Conservation (phyloP, 192 early-diverging fungal genomes). For the Podochytrium sp. region DNA sequence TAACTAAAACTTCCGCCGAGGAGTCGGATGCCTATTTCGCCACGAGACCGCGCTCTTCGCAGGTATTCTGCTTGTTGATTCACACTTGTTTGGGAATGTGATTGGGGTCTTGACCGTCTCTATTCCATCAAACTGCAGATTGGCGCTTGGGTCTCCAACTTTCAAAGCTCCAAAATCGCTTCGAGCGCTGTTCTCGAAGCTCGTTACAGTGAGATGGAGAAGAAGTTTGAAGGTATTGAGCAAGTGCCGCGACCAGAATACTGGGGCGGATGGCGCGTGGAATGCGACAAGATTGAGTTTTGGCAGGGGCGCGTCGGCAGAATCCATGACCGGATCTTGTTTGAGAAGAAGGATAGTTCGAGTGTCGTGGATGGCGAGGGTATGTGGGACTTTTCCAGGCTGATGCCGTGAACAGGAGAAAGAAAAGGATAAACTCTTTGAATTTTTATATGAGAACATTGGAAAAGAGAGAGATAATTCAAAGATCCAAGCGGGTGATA, state of each 20-base stretch:
- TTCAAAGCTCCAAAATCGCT: constrained; percentile 25
- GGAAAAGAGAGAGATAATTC: too few relatives aligned
- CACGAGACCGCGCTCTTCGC: constrained; percentile 39
- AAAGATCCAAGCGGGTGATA: too few relatives aligned
- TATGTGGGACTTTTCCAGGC: not conserved
- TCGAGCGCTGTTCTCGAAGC: constrained; percentile 42
- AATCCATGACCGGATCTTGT: constrained; percentile 24
- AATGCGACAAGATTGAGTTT: constrained; percentile 56
- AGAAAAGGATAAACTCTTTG: too few relatives aligned
- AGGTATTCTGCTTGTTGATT: constrained; percentile 2
- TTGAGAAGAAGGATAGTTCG: not conserved
- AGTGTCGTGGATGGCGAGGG: not conserved
- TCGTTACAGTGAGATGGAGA: constrained; percentile 17
- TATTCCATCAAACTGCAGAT: not conserved
- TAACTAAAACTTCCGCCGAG: constrained; percentile 23
- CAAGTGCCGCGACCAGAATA: constrained; percentile 45
- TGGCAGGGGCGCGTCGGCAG: constrained; percentile 48
- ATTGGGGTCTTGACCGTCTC: not conserved
- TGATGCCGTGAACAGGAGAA: constrained; percentile 30
- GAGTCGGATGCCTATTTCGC: constrained; percentile 56
- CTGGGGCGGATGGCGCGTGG: constrained; percentile 59
- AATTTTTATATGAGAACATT: too few relatives aligned
- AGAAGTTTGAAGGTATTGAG: constrained; percentile 35
- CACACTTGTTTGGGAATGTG: not conserved
- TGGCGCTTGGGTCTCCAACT: constrained; percentile 54